Percentiles rank a stretch among this genome's conserved stretches.
Conservation (phyloP, 176 grass and related monocot genomes). For the Phoenix dactylifera region DNA sequence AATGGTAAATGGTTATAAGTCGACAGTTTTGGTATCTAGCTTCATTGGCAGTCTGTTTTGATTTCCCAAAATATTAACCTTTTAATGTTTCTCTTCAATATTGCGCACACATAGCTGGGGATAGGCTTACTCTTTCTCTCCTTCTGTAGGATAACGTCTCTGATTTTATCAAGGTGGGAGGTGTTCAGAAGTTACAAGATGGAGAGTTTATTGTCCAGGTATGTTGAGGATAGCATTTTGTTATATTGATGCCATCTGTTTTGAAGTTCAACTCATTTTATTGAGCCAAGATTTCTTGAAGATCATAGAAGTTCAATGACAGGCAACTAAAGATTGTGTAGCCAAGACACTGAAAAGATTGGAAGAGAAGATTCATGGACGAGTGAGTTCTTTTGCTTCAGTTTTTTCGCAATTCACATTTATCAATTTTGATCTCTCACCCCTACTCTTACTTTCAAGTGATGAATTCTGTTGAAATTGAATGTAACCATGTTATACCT, state of each 20-base stretch:
- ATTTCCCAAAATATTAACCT: too few species aligned
- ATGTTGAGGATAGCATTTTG: slow-evolving; percentile 1
- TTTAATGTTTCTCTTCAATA: too few species aligned
- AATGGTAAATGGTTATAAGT: slow-evolving; percentile 1
- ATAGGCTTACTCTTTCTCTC: slow-evolving; percentile 1
- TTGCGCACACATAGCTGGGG: too few species aligned
- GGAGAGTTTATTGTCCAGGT: slow-evolving; percentile 99
- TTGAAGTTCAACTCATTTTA: neutral
- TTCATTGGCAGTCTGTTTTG: too few species aligned
- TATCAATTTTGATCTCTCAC: too few species aligned
- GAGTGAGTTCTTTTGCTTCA: slow-evolving; percentile 40
- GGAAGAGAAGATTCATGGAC: slow-evolving; percentile 94
- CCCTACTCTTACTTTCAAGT: too few species aligned
- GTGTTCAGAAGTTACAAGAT: slow-evolving; percentile 94
- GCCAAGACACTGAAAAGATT: slow-evolving; percentile 97
- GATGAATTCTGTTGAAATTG: too few species aligned
- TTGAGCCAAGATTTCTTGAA: neutral
- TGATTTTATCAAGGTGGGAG: slow-evolving; percentile 97
- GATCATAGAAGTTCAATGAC: slow-evolving; percentile 5
- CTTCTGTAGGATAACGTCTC: slow-evolving; percentile 74
- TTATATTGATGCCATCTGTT: too few species aligned
- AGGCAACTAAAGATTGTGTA: slow-evolving; percentile 99
- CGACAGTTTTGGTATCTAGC: too few species aligned
- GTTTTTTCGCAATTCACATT: slow-evolving; percentile 1
- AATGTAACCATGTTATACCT: neutral